A percentile compares a stretch with the other conserved stretches of the same genome.
phyloP scores from a whole-genome alignment of 176 grass and related monocot species.

The Triticum timopheevii region DNA sequence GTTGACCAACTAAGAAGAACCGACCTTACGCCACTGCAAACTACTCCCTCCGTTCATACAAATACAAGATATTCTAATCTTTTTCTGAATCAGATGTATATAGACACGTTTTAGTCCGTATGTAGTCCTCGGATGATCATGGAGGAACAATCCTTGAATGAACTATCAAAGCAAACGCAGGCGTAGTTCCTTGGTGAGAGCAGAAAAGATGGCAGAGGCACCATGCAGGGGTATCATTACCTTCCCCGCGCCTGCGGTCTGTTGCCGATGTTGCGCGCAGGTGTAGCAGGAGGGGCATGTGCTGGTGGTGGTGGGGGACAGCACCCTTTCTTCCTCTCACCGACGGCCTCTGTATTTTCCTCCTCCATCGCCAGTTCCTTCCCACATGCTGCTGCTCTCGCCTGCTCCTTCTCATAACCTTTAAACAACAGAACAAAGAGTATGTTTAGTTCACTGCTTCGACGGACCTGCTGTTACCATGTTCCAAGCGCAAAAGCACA shows the following conservation, averaged over 20 bases:
- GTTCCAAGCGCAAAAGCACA: conserved; percentile 7
- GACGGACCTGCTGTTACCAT: conserved; percentile 19
- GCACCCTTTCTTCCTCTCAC: conserved; percentile 54
- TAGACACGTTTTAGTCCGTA: too few species aligned
- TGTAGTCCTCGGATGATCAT: not conserved
- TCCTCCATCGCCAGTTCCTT: conserved; percentile 41
- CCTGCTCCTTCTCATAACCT: conserved; percentile 56
- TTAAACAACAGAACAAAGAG: conserved; percentile 12
- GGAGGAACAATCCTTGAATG: not conserved
- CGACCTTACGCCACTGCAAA: not conserved
- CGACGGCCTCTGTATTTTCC: conserved; percentile 30
- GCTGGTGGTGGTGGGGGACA: conserved; percentile 38
- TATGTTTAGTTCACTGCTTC: conserved; percentile 20
- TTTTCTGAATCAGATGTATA: too few species aligned
- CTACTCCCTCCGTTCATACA: too few species aligned
- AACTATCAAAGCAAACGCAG: not conserved
- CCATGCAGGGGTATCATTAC: conserved; percentile 18
- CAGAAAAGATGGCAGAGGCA: not conserved
- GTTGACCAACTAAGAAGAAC: conserved; percentile 5
- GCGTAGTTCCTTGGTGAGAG: not conserved
- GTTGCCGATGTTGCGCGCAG: conserved; percentile 26
- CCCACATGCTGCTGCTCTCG: conserved; percentile 37
- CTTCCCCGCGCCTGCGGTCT: conserved; percentile 42
- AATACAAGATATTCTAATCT: too few species aligned
- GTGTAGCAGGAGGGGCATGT: conserved; percentile 26